Evolutionary conservation across 2,329 filamentous ascomycete genomes (phyloP), one percentile per base, ranked within the genome.

Genomic region (Aureobasidium sp.): DNA sequence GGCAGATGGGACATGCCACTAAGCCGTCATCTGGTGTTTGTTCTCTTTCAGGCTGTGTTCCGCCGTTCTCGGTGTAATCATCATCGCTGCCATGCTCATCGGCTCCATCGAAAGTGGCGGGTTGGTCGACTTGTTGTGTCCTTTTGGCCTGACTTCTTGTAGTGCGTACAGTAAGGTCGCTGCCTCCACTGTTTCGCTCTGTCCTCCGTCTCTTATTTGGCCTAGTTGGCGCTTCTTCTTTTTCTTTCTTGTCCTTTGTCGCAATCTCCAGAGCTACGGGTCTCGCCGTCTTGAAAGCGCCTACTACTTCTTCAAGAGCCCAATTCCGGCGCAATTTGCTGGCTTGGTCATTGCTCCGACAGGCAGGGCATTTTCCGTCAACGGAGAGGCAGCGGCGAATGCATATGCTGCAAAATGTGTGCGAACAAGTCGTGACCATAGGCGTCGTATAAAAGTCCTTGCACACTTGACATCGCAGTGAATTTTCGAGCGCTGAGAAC

Each of bases 371-470:
- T 69, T 86, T 90, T 7, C 89, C 87, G 60, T 96, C 90, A 27
- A 80, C 79, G 2, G 85, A 84, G 1, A 98, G 77, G 56, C 87
- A 89, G 58, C 90, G 79, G 25, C 93, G 86, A 66, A 98, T 97
- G 68, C 93, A 98, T 51, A 95, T 74, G 6, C 91, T 96, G 75
- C 93, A 98, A 66, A 98, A 98, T 0, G 93, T 97, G 67, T 98
- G 93, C 51, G 83, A 86, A 72, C 93, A 98, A 1, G 88, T 87
- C 1, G 93, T 98, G 58, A 96, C 85, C 80, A 98, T 93, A 0
- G 93, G 93, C 47, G 90, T 95, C 57, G 83, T 83, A 73, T 88
- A 97, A 71, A 97, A 95, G 69, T 98, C 94, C 68, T 97, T 97
- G 80, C 93, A 98, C 56, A 98, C 87, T 70, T 97, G 88, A 71